phyloP scores from a whole-genome alignment of 495 filamentous ascomycete species.

The Aspergillus panamensis region DNA sequence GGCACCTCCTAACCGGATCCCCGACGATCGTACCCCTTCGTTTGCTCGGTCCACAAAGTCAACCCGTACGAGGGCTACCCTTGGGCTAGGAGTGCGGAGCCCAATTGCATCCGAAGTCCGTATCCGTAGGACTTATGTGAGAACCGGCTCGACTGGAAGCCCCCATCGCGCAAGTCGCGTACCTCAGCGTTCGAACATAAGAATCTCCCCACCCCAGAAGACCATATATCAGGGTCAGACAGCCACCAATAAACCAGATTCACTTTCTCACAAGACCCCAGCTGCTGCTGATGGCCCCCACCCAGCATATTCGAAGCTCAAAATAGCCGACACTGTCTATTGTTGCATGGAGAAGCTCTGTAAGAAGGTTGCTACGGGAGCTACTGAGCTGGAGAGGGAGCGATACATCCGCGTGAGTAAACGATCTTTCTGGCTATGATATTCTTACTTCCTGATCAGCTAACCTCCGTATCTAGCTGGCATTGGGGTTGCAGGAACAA shows the following conservation, averaged over 20 bases:
- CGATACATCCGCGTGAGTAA: conserved; percentile 20
- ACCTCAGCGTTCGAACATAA: neutral
- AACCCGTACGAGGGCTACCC: conserved; percentile 16
- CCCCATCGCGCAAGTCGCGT: conserved; percentile 8
- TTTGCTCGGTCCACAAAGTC: conserved; percentile 20
- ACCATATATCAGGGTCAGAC: neutral
- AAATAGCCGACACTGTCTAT: conserved; percentile 8
- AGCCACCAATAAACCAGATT: neutral
- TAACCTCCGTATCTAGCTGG: conserved; percentile 15
- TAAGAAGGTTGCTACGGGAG: conserved; percentile 10
- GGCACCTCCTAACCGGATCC: neutral
- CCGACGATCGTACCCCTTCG: conserved; percentile 11
- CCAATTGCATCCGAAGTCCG: neutral
- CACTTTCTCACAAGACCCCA: neutral
- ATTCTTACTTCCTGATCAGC: neutral
- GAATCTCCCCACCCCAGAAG: neutral
- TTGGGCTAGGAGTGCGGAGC: neutral
- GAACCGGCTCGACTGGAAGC: conserved; percentile 17
- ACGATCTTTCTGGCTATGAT: neutral
- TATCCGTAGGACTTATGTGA: conserved; percentile 9
- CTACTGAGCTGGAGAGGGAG: conserved; percentile 13
- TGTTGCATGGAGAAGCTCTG: conserved; percentile 12
- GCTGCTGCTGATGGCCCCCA: neutral
- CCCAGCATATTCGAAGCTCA: neutral
- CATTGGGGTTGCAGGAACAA: conserved; percentile 18